These are phyloP conservation scores for Prunus mira DNA, from an alignment of 306 rosid genomes.

Conservation along the genomic window DNA sequence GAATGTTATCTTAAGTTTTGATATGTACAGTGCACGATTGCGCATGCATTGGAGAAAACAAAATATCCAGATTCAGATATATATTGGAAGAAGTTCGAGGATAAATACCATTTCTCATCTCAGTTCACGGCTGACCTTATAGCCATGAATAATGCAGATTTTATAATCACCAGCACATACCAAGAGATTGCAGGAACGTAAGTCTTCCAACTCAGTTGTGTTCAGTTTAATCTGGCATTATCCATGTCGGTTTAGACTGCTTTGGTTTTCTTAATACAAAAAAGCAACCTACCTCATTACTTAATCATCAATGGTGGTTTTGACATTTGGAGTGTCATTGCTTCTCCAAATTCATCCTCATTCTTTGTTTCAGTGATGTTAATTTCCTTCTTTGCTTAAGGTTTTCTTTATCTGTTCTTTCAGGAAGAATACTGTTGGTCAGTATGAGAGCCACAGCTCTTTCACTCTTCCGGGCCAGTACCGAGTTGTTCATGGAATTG, in stretches of 20 bases:
- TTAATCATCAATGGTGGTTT: background rate
- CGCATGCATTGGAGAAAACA: slow-evolving; percentile 93
- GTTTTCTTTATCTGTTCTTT: slow-evolving; percentile 18
- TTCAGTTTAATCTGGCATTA: background rate
- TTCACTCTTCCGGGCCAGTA: slow-evolving; percentile 92
- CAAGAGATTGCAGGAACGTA: slow-evolving; percentile 98
- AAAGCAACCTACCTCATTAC: background rate
- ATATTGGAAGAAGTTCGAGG: slow-evolving; percentile 85
- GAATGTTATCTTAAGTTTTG: slow-evolving; percentile 26
- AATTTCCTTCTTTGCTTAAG: slow-evolving; percentile 8
- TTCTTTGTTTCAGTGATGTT: slow-evolving; percentile 7
- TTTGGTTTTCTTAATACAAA: background rate
- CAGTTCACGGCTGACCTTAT: slow-evolving; percentile 92
- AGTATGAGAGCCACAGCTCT: slow-evolving; percentile 86
- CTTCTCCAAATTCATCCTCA: background rate
- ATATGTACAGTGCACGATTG: slow-evolving; percentile 73
- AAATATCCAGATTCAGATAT: slow-evolving; percentile 88
- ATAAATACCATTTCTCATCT: slow-evolving; percentile 84
- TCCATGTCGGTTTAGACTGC: background rate
- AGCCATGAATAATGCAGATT: slow-evolving; percentile 94
- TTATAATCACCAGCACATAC: slow-evolving; percentile 94
- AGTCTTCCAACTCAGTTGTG: slow-evolving; percentile 28
- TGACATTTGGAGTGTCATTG: background rate
- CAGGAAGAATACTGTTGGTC: slow-evolving; percentile 92
- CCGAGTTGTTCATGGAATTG: slow-evolving; percentile 91